Evolutionary conservation across 2,329 filamentous ascomycete species (phyloP).

Genomic region (Xylariaceae sp.): DNA sequence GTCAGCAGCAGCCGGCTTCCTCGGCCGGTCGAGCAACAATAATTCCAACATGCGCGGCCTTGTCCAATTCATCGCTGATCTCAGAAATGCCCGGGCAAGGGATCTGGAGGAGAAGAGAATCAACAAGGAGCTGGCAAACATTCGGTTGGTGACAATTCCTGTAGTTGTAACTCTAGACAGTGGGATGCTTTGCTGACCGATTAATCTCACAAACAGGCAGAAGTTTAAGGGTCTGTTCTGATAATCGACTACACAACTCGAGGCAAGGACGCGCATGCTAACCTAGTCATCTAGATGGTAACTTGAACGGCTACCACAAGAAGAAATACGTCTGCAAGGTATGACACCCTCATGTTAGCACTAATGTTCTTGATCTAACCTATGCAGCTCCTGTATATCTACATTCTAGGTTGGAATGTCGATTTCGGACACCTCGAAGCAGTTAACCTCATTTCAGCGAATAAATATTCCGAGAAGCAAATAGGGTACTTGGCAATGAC

Average conservation of each 20-base stretch:
- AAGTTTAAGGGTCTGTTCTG: constrained; percentile 81
- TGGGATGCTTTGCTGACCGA: constrained; percentile 16
- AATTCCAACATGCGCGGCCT: constrained; percentile 79
- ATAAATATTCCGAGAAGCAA: constrained; percentile 98
- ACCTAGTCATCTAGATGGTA: constrained; percentile 68
- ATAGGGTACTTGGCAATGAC: constrained; percentile 98
- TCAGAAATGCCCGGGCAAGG: constrained; percentile 91
- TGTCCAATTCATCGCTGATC: constrained; percentile 97
- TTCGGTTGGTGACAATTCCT: constrained; percentile 64
- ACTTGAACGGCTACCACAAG: constrained; percentile 94
- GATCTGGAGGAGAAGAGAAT: constrained; percentile 99
- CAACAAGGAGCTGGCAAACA: constrained; percentile 99
- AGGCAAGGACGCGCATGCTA: constrained; percentile 21
- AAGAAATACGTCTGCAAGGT: constrained; percentile 99
- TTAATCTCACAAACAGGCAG: constrained; percentile 60
- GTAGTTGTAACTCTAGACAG: neutral
- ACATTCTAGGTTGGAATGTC: constrained; percentile 98
- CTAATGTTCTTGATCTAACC: constrained; percentile 14
- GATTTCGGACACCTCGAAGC: constrained; percentile 98
- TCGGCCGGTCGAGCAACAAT: constrained; percentile 69
- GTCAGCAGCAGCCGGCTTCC: constrained; percentile 62
- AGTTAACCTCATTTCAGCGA: constrained; percentile 95
- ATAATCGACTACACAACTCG: neutral
- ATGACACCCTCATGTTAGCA: constrained; percentile 26
- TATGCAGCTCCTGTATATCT: constrained; percentile 90